These are phyloP conservation scores for Lumnitzera racemosa DNA, from an alignment of 345 rosid genomes.

Conservation along the genomic window DNA sequence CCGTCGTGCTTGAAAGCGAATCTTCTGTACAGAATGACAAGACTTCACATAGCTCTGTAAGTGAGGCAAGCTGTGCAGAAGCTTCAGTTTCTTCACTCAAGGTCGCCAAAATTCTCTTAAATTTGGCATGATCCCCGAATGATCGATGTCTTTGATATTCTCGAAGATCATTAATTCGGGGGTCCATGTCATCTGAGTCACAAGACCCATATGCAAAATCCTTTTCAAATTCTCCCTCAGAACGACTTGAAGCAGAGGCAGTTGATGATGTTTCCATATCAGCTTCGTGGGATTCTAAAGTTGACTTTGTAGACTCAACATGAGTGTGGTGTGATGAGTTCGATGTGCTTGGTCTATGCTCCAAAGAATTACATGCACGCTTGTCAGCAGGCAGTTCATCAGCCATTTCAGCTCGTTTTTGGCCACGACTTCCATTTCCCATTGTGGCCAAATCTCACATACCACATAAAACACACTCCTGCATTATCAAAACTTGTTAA, in stretches of 20 bases:
- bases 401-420: constrained; percentile 67
- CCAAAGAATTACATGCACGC: constrained; percentile 84
- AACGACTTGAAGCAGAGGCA: constrained; percentile 70
- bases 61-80: constrained; percentile 51
- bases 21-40: constrained; percentile 81
- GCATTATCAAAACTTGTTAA: neutral
- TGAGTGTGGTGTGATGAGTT: constrained; percentile 52
- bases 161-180: constrained; percentile 42
- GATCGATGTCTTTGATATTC: constrained; percentile 61
- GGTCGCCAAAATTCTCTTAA: constrained; percentile 43
- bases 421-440: constrained; percentile 79
- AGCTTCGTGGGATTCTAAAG: constrained; percentile 32
- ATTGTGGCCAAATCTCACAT: neutral
- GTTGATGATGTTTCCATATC: constrained; percentile 92
- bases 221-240: constrained; percentile 71
- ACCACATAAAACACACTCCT: constrained; percentile 2
- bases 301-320: constrained; percentile 38
- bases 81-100: constrained; percentile 54
- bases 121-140: constrained; percentile 54
- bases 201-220: constrained; percentile 77
- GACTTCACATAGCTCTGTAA: constrained; percentile 84
- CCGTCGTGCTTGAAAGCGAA: constrained; percentile 55
- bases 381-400: constrained; percentile 89
- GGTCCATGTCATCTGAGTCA: constrained; percentile 67
- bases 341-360: constrained; percentile 31